Conservation (phyloP, 768 basidiomycete species). For the Cytidiella melzeri region DNA sequence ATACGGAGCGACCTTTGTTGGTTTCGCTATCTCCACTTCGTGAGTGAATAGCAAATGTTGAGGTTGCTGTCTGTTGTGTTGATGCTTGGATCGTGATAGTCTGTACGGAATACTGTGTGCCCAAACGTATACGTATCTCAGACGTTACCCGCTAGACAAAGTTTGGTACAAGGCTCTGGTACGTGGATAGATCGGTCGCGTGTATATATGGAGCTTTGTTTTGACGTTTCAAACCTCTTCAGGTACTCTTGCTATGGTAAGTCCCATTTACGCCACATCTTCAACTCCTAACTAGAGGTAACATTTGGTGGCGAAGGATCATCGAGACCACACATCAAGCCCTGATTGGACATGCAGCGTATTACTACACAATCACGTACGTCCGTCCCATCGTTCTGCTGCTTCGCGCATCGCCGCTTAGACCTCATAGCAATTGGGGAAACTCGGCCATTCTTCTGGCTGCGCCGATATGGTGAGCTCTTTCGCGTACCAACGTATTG, state of each 20-base stretch:
- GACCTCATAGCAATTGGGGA: conserved; percentile 20
- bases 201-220: too few species aligned
- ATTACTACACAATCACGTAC: conserved; percentile 50
- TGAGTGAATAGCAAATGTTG: conserved; percentile 19
- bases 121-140: conserved; percentile 51
- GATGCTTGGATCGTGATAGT: too few species aligned
- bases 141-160: conserved; percentile 49
- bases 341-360: conserved; percentile 46
- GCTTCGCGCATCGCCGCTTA: neutral
- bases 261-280: conserved; percentile 1
- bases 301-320: conserved; percentile 28
- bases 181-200: too few species aligned
- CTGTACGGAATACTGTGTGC: conserved; percentile 47
- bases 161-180: conserved; percentile 45
- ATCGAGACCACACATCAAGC: conserved; percentile 44
- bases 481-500: neutral
- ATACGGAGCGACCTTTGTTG: conserved; percentile 55
- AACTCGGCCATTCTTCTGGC: conserved; percentile 14
- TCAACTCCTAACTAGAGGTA: too few species aligned
- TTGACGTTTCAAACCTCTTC: too few species aligned
- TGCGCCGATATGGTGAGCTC: conserved; percentile 19
- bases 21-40: conserved; percentile 45
- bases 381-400: conserved; percentile 17
- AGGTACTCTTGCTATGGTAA: conserved; percentile 32
- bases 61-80: too few species aligned